Base-by-base conservation (phyloP, 768 basidiomycete genomes). In the Collybia mongolica region DNA sequence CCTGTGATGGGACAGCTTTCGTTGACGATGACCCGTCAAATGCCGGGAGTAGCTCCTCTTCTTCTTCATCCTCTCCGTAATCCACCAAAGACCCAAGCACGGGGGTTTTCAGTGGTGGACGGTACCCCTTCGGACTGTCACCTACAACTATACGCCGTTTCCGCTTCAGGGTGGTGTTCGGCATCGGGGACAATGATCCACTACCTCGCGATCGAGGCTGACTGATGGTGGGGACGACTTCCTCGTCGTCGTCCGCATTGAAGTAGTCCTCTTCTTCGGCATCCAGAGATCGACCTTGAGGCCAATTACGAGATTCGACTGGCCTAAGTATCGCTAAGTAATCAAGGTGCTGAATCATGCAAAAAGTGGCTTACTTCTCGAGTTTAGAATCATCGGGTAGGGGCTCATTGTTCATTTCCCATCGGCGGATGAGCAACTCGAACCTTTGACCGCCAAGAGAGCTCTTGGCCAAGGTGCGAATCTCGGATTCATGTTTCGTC, bases 251-350 rank as follows among this genome's bases (percentile, higher is more conserved):
- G 36, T 90, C 90, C 23, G 73, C 79, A 59, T 95, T 93, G 79
- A 97, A 98, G 72, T 97, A 98, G 52, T 87, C 82, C 65, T 98
- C 95, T 65, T 98, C 95, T 53, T 90, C 88, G 5, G 76, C 75
- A 55, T 91, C 90, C 50, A 84, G 66, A 28, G 70, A 64, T 26
- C 78, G 79, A 38, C 76, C 78, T 59, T 67, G 70, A 53, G 74
- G 69, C 70, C 76, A 75, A n/a, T 59, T 57, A 20, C 77, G 77
- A 47, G 68, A 64, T 45, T 73, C 70, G 38, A 61, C 40, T 53
- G 69, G 62, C 58, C 80, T 82, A 56, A 38, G 45, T 24, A 39
- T 47, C 46, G 28, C 50, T 48, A 46, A 58, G 47, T 52, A 58
- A 18, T 23, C 22, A 39, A 45, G 44, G 55, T 52, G 23, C 52